A percentile compares a stretch with the other conserved stretches of the same genome.
Conservation (phyloP, 2,329 filamentous ascomycete genomes). For the Dryadomyces quercivorus region DNA sequence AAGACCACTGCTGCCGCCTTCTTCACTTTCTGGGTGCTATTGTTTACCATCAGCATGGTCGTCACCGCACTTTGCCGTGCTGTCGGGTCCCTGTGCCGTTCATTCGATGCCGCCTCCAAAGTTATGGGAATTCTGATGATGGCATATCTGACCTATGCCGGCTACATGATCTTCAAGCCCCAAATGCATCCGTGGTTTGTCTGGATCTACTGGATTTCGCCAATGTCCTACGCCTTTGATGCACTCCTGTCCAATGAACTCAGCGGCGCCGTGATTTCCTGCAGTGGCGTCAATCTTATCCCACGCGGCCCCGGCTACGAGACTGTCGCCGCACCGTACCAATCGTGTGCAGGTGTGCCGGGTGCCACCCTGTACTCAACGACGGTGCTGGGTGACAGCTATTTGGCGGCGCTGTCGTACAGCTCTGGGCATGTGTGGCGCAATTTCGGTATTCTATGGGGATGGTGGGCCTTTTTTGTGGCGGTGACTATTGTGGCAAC, state of each 20-base stretch:
- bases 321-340: conserved; percentile 20
- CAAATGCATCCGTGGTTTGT: conserved; percentile 51
- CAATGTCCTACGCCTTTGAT: conserved; percentile 54
- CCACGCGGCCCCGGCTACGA: conserved; percentile 36
- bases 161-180: conserved; percentile 56
- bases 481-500: conserved; percentile 40
- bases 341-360: conserved; percentile 46
- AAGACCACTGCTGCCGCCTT: conserved; percentile 52
- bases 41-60: conserved; percentile 39
- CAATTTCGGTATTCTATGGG: conserved; percentile 68
- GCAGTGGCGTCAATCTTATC: conserved; percentile 35
- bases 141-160: conserved; percentile 54
- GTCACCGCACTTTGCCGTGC: conserved; percentile 52
- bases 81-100: conserved; percentile 46
- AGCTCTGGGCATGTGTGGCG: conserved; percentile 51
- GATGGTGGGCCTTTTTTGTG: conserved; percentile 64
- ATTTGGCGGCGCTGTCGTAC: conserved; percentile 33
- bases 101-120: conserved; percentile 50
- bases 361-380: conserved; percentile 35
- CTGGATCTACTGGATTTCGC: conserved; percentile 55
- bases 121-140: conserved; percentile 46
- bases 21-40: conserved; percentile 49
- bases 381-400: conserved; percentile 37
- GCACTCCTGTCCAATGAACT: conserved; percentile 43
- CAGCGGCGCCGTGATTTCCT: conserved; percentile 36